A percentile compares a stretch with the other conserved stretches of the same genome.
phyloP scores from a whole-genome alignment of 345 rosid genomes.

The Anastatica hierochuntica region DNA sequence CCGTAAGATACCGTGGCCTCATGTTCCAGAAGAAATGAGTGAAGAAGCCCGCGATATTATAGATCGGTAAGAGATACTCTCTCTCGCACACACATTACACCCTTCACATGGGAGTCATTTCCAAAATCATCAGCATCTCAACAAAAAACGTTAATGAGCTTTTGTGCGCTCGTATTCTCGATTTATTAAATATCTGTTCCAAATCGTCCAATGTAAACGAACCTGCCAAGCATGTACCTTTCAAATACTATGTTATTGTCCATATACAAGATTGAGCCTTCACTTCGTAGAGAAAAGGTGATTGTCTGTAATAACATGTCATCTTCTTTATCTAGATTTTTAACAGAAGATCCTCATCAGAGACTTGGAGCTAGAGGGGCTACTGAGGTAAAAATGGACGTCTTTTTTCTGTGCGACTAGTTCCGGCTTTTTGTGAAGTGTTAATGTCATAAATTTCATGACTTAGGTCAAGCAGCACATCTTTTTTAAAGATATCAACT shows the following conservation, averaged over 20 bases:
- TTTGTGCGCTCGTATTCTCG: too few species aligned
- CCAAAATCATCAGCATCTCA: too few species aligned
- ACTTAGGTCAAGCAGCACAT: constrained; percentile 75
- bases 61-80: constrained; percentile 46
- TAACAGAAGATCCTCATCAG: constrained; percentile 82
- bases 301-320: not conserved
- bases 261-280: too few species aligned
- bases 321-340: constrained; percentile 39
- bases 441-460: constrained; percentile 11
- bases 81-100: not conserved
- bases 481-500: constrained; percentile 80
- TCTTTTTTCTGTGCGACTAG: constrained; percentile 6
- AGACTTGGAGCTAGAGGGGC: constrained; percentile 97
- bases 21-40: constrained; percentile 72
- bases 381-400: constrained; percentile 52
- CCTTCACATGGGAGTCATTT: too few species aligned
- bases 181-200: too few species aligned
- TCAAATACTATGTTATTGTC: too few species aligned
- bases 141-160: too few species aligned
- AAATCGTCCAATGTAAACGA: too few species aligned
- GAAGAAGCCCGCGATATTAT: constrained; percentile 69
- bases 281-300: too few species aligned
- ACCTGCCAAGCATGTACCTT: too few species aligned
- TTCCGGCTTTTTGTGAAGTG: not conserved
- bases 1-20: constrained; percentile 88